phyloP scores from a whole-genome alignment of 2,329 filamentous ascomycete species.

The Diaporthe australafricana region DNA sequence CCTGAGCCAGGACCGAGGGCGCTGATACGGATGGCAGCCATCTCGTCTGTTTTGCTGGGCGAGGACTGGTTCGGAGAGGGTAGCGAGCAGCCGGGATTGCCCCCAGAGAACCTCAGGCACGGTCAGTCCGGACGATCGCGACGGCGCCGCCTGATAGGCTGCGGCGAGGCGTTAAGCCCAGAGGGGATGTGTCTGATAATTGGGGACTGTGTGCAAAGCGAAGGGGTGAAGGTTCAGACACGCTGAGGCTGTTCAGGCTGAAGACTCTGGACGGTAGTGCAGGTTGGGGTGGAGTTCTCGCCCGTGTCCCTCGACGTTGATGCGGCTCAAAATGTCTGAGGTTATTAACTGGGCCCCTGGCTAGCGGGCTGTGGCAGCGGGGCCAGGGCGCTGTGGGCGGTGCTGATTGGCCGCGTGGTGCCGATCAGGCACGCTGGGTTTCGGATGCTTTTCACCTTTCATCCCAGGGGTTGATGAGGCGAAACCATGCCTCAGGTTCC shows the following conservation, averaged over 20 bases:
- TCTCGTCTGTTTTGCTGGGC: conserved; percentile 28
- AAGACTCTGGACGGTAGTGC: conserved; percentile 2
- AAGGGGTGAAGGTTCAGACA: background rate
- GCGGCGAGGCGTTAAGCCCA: conserved; percentile 10
- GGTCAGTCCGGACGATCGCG: conserved; percentile 15
- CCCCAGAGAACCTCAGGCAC: conserved; percentile 14
- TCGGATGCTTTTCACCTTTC: conserved; percentile 44
- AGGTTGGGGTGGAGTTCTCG: conserved; percentile 19
- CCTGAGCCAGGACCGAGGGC: background rate
- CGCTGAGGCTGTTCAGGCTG: background rate
- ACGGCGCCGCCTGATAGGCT: conserved; percentile 25
- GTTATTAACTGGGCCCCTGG: conserved; percentile 39
- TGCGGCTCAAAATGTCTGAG: conserved; percentile 45
- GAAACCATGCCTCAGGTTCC: conserved; percentile 44
- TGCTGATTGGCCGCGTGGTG: conserved; percentile 29
- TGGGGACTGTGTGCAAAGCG: background rate
- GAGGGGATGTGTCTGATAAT: conserved; percentile 5
- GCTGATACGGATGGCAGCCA: conserved; percentile 20
- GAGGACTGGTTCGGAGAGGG: conserved; percentile 3
- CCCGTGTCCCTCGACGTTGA: conserved; percentile 39
- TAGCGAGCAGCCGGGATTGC: conserved; percentile 20
- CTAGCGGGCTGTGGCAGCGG: conserved; percentile 42
- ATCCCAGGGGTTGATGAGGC: conserved; percentile 51
- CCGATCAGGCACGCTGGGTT: conserved; percentile 51
- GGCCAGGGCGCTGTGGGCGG: background rate